These are phyloP conservation scores for Botrytis aclada DNA, from an alignment of 2,329 filamentous ascomycete species.

Conservation along the genomic window DNA sequence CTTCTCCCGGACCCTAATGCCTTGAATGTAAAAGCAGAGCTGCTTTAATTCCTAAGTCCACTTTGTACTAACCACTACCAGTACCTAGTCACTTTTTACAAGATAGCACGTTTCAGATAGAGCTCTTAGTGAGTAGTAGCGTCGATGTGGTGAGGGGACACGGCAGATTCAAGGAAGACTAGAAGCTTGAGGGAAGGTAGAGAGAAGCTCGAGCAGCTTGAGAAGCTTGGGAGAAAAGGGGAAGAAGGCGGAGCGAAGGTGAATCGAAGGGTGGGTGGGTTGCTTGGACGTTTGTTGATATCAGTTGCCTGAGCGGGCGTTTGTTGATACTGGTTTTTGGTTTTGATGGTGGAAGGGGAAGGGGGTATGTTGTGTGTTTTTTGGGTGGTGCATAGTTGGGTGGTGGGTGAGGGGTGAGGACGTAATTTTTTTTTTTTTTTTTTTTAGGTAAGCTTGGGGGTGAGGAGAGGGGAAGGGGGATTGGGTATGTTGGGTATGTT, in stretches of 20 bases:
- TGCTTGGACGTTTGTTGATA: neutral
- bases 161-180: neutral
- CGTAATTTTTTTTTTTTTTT: too few relatives aligned
- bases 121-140: neutral
- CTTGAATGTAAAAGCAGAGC: neutral
- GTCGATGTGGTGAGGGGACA: neutral
- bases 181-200: neutral
- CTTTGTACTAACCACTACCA: neutral
- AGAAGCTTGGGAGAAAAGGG: neutral
- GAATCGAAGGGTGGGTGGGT: too few relatives aligned
- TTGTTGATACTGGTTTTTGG: too few relatives aligned
- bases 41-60: neutral
- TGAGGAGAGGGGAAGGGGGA: too few relatives aligned
- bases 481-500: too few relatives aligned
- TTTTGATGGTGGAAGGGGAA: too few relatives aligned
- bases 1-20: neutral
- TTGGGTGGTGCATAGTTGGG: too few relatives aligned
- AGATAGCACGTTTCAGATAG: neutral
- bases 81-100: neutral
- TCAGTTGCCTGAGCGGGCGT: too few relatives aligned
- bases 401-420: too few relatives aligned
- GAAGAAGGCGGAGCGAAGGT: neutral
- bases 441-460: too few relatives aligned
- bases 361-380: too few relatives aligned
- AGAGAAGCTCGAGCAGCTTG: neutral